Conservation (phyloP, 2,329 filamentous ascomycete genomes). For the Orbilia brochopaga region DNA sequence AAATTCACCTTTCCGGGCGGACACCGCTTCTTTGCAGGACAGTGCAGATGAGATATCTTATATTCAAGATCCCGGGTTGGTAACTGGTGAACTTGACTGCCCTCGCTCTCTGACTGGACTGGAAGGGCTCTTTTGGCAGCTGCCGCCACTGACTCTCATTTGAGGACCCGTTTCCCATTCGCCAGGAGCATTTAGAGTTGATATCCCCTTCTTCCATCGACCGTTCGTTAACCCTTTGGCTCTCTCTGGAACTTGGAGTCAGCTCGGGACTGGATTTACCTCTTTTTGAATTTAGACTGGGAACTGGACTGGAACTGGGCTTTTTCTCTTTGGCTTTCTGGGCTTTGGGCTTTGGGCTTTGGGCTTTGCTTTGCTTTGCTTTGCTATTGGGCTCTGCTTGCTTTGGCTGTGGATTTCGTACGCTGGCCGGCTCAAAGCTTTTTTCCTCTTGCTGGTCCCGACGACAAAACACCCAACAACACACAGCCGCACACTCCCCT, state of each 20-base stretch:
- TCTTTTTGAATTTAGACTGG: neutral
- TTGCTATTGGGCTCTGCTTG: too few species aligned
- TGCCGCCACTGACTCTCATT: conserved; percentile 27
- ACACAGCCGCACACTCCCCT: conserved; percentile 39
- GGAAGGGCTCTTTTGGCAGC: conserved; percentile 11
- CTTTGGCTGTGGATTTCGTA: conserved; percentile 2
- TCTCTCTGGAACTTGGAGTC: conserved; percentile 6
- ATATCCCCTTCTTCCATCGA: conserved; percentile 10
- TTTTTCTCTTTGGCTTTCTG: neutral
- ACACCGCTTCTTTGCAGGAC: conserved; percentile 7
- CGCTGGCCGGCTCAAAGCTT: conserved; percentile 7
- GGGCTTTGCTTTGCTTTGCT: conserved; percentile 12
- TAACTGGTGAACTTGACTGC: neutral
- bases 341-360: conserved; percentile 25
- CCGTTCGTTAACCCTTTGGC: conserved; percentile 15
- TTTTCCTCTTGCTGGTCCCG: conserved; percentile 9
- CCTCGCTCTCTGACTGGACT: conserved; percentile 36
- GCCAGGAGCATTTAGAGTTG: conserved; percentile 27
- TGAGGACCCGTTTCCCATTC: conserved; percentile 35
- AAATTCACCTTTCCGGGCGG: conserved; percentile 18
- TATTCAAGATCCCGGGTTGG: conserved; percentile 28
- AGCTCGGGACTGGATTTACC: neutral
- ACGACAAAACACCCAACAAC: conserved; percentile 26
- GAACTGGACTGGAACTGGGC: conserved; percentile 29
- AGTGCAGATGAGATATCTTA: conserved; percentile 28